phyloP scores from a whole-genome alignment of 2,329 filamentous ascomycete genomes.

The Pseudogymnoascus destructans region DNA sequence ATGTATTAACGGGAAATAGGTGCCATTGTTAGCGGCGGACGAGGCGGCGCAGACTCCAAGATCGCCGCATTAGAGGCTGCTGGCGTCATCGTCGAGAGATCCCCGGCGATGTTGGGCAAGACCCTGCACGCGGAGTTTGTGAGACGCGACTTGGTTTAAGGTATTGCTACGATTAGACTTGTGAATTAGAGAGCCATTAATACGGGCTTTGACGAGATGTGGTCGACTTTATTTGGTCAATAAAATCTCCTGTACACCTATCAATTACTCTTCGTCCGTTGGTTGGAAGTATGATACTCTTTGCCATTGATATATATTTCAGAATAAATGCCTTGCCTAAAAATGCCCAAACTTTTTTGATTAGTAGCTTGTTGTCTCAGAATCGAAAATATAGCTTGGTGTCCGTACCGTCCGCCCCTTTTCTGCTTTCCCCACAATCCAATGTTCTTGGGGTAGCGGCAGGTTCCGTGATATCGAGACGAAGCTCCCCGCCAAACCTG shows the following conservation, averaged over 20 bases:
- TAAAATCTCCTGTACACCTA: conserved; percentile 27
- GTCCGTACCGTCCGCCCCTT: not conserved
- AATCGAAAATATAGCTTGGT: not conserved
- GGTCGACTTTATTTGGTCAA: conserved; percentile 21
- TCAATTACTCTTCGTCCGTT: conserved; percentile 18
- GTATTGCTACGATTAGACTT: conserved; percentile 12
- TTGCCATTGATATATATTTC: conserved; percentile 9
- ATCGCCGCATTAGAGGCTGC: conserved; percentile 86
- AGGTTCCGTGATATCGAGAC: conserved; percentile 3
- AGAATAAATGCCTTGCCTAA: not conserved
- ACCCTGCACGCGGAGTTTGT: conserved; percentile 91
- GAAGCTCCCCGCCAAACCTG: conserved; percentile 8
- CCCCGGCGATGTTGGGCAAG: conserved; percentile 84
- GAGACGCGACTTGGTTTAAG: conserved; percentile 82
- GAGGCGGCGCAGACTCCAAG: conserved; percentile 97
- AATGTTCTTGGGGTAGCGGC: not conserved
- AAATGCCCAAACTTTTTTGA: not conserved
- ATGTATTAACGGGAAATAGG: conserved; percentile 25
- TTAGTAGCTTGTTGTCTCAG: not conserved
- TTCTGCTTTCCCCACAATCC: not conserved
- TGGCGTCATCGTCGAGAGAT: conserved; percentile 92
- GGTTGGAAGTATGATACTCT: not conserved
- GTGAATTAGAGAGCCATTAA: conserved; percentile 19
- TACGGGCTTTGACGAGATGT: conserved; percentile 24
- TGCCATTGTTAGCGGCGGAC: conserved; percentile 93